Evolutionary conservation across 257 asterid genomes (phyloP), one percentile per base, ranked within the genome.

Genomic region (Nicotiana tabacum): DNA sequence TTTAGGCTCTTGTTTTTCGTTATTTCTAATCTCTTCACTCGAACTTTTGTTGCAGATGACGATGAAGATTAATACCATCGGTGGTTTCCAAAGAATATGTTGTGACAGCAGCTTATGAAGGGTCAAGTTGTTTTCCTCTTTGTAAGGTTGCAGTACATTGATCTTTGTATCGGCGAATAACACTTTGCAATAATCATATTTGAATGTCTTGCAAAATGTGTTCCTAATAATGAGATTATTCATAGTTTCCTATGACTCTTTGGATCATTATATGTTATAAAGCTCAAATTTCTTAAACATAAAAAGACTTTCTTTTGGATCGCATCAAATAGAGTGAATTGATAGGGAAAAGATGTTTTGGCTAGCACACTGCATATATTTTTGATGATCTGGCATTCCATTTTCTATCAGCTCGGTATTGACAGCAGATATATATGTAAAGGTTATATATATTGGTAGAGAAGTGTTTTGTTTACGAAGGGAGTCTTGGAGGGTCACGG

Each of bases 151-250:
- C 64, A 51, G 80, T 51, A 76, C 80, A 15, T 76, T 51, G 3
- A 51, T 76, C 80, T 51, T 76, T 76, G 80, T 76, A 76, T 76
- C 29, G 9, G 80, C 5, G 65, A 76, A 51, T 39, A 29, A 51
- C 80, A 76, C 65, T 48, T 74, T 76, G 80, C 64, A 76, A 53
- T 51, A 51, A 76, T 76, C 80, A 76, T 51, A 53, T 51, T 76
- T 76, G 65, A 29, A 29, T 51, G 80, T 29, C 43, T 76, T 76
- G 80, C 80, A 76, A 51, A 27, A 15, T 76, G 80, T 51, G 80
- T 76, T 76, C 21, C 64, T 76, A 76, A 76, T 76, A 76, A 76
- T 51, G 27, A 29, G 46, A 76, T 51, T 37, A 51, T 76, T n/a
- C 80, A 51, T 76, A 27, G 17, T 76, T 1, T 51, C 64, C 61